Base-by-base conservation (phyloP, 116 monocot genomes). In the Zostera marina region DNA sequence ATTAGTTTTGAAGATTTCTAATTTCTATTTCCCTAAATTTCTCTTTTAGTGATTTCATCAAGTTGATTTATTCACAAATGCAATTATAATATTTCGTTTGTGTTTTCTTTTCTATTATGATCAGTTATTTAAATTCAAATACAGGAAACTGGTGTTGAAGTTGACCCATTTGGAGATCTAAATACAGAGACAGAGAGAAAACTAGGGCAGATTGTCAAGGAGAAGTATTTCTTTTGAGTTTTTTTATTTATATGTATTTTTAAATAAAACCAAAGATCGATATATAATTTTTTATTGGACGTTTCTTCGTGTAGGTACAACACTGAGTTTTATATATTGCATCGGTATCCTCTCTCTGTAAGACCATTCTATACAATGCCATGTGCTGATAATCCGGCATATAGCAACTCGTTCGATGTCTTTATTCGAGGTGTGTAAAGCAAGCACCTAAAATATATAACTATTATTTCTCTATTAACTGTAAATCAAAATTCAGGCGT, bases 281-380 rank as follows among this genome's bases (percentile, higher is more conserved):
- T 59, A 12, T 13, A 43, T 22, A 55, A n/a, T n/a, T n/a, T n/a
- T n/a, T n/a, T n/a, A n/a, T 44, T 61, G 54, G 63, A 40, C 13
- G 22, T 9, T 65, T 47, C 6, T 71, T 63, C 38, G 46, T 47
- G 54, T 70, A 94, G 88, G 68, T 88, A 88, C 62, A 66, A 63
- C 4, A 94, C 88, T 41, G 94, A 94, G 62, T 94, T 94, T 58
- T 94, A 80, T 62, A 82, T 94, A 47, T 77, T 94, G 26, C 73
- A 77, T 65, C 77, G 80, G 13, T 94, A 94, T 68, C 94, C 88
- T 46, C 69, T 88, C 73, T 84, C 79, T 54, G 80, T 88, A 12
- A 72, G 94, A 59, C 94, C 94, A 43, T 94, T 94, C 67, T 94
- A 94, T 68, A 94, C 94, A 39, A 94, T 94, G 94, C 94, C 94